Evolutionary conservation across 768 basidiomycete genomes (phyloP).

Genomic region (Lentinula sp.): DNA sequence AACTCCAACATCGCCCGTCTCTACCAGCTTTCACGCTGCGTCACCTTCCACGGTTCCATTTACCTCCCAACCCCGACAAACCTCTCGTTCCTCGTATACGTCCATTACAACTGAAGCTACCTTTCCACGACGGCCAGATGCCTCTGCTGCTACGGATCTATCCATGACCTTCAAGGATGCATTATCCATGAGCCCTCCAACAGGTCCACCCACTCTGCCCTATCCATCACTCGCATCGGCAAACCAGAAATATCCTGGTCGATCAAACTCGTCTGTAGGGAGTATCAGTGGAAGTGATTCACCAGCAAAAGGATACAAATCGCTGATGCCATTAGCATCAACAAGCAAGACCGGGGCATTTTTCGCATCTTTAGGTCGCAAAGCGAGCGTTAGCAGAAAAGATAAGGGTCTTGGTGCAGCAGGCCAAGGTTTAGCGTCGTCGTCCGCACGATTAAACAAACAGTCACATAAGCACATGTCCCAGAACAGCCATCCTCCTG

Average conservation of each 20-base stretch:
- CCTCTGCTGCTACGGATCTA: slow-evolving; percentile 72
- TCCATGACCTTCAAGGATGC: slow-evolving; percentile 29
- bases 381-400: slow-evolving; percentile 48
- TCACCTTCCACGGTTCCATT: slow-evolving; percentile 36
- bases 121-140: slow-evolving; percentile 76
- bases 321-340: slow-evolving; percentile 38
- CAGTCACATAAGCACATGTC: slow-evolving; percentile 20
- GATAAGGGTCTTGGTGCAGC: slow-evolving; percentile 11
- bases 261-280: slow-evolving; percentile 20
- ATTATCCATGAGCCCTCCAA: slow-evolving; percentile 46
- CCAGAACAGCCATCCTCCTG: slow-evolving; percentile 17
- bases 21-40: slow-evolving; percentile 9
- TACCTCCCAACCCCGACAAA: slow-evolving; percentile 54
- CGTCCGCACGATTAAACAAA: slow-evolving; percentile 28
- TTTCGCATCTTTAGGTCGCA: slow-evolving; percentile 71
- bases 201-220: slow-evolving; percentile 56
- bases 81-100: slow-evolving; percentile 41
- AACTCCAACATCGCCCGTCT: background rate
- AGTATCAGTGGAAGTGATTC: slow-evolving; percentile 8
- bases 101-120: slow-evolving; percentile 74
- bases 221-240: slow-evolving; percentile 62
- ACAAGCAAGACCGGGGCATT: slow-evolving; percentile 51
- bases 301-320: slow-evolving; percentile 42
- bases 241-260: slow-evolving; percentile 22
- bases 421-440: slow-evolving; percentile 17